Base-by-base conservation (phyloP, 2,329 filamentous ascomycete species). In the Scorias spongiosa region DNA sequence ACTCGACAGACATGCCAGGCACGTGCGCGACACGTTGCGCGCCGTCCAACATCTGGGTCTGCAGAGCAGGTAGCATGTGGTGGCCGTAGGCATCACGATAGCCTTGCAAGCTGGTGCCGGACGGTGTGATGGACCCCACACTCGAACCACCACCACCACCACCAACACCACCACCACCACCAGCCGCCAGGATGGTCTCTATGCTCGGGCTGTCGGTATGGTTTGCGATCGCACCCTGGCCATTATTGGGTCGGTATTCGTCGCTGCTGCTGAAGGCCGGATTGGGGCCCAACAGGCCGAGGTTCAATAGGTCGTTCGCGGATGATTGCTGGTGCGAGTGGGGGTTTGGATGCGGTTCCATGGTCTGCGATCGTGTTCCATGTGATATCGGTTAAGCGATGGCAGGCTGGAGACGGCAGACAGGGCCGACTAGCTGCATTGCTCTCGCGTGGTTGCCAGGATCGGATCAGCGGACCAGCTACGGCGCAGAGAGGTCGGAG, bases 191-290 rank as follows among this genome's bases (percentile, higher is more conserved):
- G 29, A 52, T 32, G 9, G 48, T 44, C 38, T 54, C 51, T 7
- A 54, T 41, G 39, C 42, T 47, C 28, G 49, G 36, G 37, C 50
- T 54, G 40, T 51, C 48, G 5, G 52, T 9, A 36, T 36, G 45
- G 28, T 50, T 52, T 17, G 52, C 53, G 47, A 56, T 53, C 32
- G 47, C 51, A 44, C 32, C 15, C 12, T 56, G 56, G 38, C 57
- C 55, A 42, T 52, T 55, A 41, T 50, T 49, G 8, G 51, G 43
- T 46, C 54, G 55, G 44, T 26, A 26, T 3, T 26, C 20, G 15
- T 55, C 56, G 17, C 50, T 41, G 12, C 46, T 51, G 18, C 49
- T 50, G 26, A 53, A 57, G 5, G 42, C 50, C 11, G 54, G 52
- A 18, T 48, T 48, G 26, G 52, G 50, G 29, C 46, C 48, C 41